Base-by-base conservation (phyloP, 2,329 filamentous ascomycete species). In the Acrodontium crateriforme region DNA sequence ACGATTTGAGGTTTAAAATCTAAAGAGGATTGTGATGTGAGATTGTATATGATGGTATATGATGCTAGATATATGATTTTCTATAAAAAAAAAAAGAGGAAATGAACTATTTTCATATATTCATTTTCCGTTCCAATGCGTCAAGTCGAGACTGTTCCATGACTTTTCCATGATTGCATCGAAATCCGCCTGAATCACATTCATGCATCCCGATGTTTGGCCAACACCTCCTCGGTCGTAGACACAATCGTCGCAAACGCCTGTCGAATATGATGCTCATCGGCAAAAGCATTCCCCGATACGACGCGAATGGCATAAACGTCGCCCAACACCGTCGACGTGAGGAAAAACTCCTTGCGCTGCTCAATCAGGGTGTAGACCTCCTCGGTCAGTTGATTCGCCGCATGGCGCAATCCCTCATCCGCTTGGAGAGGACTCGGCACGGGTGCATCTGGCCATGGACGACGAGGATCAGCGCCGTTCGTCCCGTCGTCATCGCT, bases 261-360 rank as follows among this genome's bases (percentile, higher is more conserved):
- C 36, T 64, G 65, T 35, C 71, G 62, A 3, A 94, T 56, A 52
- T 82, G 78, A 46, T 70, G 69, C 54, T 81, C 75, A 50, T 87
- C 74, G 0, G 76, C 71, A 21, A 70, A 60, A 14, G 69, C 60
- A 42, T 78, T 80, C 1, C 70, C 76, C 31, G 80, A 83, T 13
- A 87, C 77, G 19, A 94, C 71, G 0, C 87, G 66, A 35, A 95
- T 91, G 2, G 78, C 76, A 52, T 82, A 82, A 12, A 73, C 63
- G 1, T 73, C 78, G 6, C 70, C 71, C 9, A 92, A 65, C 4
- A 83, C 69, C 2, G 76, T 78, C 22, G 74, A 77, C 0, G 84
- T 94, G 14, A 94, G 59, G 54, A 82, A 94, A 31, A 92, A 78
- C 52, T 82, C 72, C 1, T 82, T 82, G 6, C 68, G 60, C 3